Percentiles rank a stretch among this genome's conserved stretches.
These are phyloP conservation scores for Scedosporium boydii DNA, from an alignment of 2,329 filamentous ascomycete genomes.

Conservation along the genomic window DNA sequence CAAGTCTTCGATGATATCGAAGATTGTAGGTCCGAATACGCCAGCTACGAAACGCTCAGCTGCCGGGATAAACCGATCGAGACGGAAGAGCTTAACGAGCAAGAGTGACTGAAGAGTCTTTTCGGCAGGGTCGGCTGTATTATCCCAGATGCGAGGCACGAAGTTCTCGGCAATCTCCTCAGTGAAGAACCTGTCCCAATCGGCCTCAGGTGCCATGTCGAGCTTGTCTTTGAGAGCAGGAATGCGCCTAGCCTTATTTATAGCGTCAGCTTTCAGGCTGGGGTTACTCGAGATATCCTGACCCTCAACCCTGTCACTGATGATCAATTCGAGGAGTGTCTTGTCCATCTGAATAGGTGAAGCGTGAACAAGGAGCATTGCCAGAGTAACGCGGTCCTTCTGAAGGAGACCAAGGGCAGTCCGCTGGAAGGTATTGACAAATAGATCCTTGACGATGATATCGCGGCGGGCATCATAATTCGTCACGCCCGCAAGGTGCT, in stretches of 20 bases:
- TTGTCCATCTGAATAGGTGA: conserved; percentile 97
- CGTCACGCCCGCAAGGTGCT: conserved; percentile 57
- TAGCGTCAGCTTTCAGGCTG: conserved; percentile 56
- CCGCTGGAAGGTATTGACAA: conserved; percentile 82
- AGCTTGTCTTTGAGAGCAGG: conserved; percentile 64
- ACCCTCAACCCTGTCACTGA: conserved; percentile 68
- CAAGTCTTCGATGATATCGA: conserved; percentile 79
- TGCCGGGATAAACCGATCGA: conserved; percentile 88
- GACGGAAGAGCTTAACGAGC: conserved; percentile 86
- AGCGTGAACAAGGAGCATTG: conserved; percentile 89
- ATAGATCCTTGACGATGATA: conserved; percentile 83
- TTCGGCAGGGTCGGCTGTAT: conserved; percentile 54
- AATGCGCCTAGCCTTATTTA: conserved; percentile 60
- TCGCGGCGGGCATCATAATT: conserved; percentile 75
- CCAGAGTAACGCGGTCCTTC: conserved; percentile 87
- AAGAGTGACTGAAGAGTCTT: conserved; percentile 75
- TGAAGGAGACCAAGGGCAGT: conserved; percentile 90
- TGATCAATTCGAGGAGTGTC: conserved; percentile 71
- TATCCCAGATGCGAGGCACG: conserved; percentile 69
- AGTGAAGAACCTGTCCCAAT: conserved; percentile 74
- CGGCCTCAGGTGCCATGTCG: conserved; percentile 46
- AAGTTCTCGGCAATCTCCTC: conserved; percentile 81
- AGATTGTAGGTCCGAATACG: conserved; percentile 75
- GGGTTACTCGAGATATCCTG: conserved; percentile 66
- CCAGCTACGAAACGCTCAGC: conserved; percentile 82